phyloP scores from a whole-genome alignment of 768 basidiomycete species.

The Agaricus sinodeliciosus region DNA sequence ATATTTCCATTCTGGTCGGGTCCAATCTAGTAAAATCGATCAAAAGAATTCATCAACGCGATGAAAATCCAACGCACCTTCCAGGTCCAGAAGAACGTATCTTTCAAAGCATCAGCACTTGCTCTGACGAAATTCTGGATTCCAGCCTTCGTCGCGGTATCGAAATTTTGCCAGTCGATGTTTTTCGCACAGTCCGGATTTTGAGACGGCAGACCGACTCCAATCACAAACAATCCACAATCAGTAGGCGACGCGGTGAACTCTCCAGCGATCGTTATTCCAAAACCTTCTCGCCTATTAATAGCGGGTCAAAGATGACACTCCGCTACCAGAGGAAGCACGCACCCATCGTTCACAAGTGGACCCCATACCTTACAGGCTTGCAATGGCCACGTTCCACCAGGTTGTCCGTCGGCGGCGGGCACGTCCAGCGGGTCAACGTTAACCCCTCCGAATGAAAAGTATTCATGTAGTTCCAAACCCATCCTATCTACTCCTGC shows the following conservation, averaged over 20 bases:
- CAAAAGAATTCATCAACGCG: too few relatives aligned
- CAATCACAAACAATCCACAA: slow-evolving; percentile 38
- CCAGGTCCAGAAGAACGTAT: slow-evolving; percentile 46
- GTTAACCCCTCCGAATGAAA: slow-evolving; percentile 46
- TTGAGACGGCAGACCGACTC: slow-evolving; percentile 29
- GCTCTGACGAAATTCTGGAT: slow-evolving; percentile 53
- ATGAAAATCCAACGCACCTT: slow-evolving; percentile 24
- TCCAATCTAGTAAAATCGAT: slow-evolving; percentile 19
- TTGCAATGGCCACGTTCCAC: slow-evolving; percentile 38
- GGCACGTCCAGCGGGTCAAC: slow-evolving; percentile 24
- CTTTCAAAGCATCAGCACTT: slow-evolving; percentile 31
- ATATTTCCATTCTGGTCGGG: slow-evolving; percentile 39
- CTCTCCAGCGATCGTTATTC: slow-evolving; percentile 71
- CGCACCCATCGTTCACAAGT: slow-evolving; percentile 43
- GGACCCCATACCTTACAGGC: slow-evolving; percentile 59
- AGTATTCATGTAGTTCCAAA: slow-evolving; percentile 67
- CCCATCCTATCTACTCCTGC: slow-evolving; percentile 53
- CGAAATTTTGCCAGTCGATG: slow-evolving; percentile 56
- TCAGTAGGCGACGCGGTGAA: slow-evolving; percentile 64
- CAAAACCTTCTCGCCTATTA: slow-evolving; percentile 42
- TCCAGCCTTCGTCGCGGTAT: slow-evolving; percentile 25
- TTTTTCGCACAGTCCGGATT: slow-evolving; percentile 27
- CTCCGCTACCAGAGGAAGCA: slow-evolving; percentile 19
- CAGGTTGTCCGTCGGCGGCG: slow-evolving; percentile 25
- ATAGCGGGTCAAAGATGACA: slow-evolving; percentile 15